Evolutionary conservation across 371 early-diverging fungal species (phyloP).

Genomic region (Rhizopus arrhizus): DNA sequence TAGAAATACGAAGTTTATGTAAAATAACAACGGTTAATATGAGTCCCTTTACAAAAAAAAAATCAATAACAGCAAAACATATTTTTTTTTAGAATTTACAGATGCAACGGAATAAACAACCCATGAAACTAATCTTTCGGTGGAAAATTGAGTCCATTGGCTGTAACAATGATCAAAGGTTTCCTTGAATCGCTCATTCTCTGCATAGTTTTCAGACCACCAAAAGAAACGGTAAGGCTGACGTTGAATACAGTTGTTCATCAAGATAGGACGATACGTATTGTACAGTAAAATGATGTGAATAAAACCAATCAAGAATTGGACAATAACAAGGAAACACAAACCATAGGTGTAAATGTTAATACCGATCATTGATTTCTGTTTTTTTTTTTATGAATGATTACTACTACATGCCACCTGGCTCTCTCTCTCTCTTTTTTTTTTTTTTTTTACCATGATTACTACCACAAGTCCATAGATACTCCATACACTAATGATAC

Average conservation of each 20-base stretch:
- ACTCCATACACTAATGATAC: slow-evolving; percentile 27
- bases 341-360: slow-evolving; percentile 17
- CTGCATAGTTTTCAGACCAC: slow-evolving; percentile 23
- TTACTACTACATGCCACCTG: not conserved
- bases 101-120: slow-evolving; percentile 19
- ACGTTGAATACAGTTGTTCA: slow-evolving; percentile 30
- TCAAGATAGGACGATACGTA: slow-evolving; percentile 16
- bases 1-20: slow-evolving; percentile 7
- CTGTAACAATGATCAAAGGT: slow-evolving; percentile 9
- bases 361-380: slow-evolving; percentile 14
- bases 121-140: slow-evolving; percentile 28
- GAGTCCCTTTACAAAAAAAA: slow-evolving; percentile 5
- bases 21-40: slow-evolving; percentile 1
- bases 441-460: slow-evolving; percentile 11
- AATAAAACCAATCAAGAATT: slow-evolving; percentile 24
- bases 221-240: slow-evolving; percentile 22
- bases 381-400: slow-evolving; percentile 8
- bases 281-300: slow-evolving; percentile 28
- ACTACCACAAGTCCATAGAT: slow-evolving; percentile 17
- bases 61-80: not conserved
- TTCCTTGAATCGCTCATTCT: slow-evolving; percentile 16
- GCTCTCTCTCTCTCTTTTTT: not conserved
- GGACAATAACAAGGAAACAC: slow-evolving; percentile 5
- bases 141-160: slow-evolving; percentile 24
- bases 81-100: slow-evolving; percentile 10